Evolutionary conservation across 805 yeast genomes (phyloP).

Genomic region (Starmerella bombi): DNA sequence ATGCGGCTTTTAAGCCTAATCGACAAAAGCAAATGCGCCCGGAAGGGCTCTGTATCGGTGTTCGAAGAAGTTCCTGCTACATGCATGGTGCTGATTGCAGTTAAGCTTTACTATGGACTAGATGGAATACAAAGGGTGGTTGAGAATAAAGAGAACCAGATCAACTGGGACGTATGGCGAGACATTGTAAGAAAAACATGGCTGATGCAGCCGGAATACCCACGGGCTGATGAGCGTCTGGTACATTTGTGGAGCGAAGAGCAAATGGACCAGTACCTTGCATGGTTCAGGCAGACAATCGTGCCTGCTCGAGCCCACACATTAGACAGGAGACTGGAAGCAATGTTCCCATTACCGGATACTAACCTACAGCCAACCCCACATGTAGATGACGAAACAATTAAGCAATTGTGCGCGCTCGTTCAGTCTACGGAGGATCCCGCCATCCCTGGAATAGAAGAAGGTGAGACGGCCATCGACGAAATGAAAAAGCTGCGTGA

Average conservation of each 20-base stretch:
- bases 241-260: constrained; percentile 38
- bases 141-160: constrained; percentile 3
- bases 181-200: constrained; percentile 24
- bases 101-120: constrained; percentile 19
- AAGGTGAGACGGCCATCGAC: neutral
- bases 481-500: neutral
- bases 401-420: constrained; percentile 8
- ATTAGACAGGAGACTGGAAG: constrained; percentile 11
- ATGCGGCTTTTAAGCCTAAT: constrained; percentile 21
- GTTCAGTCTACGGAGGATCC: constrained; percentile 4
- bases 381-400: constrained; percentile 5
- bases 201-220: constrained; percentile 18
- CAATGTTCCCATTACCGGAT: constrained; percentile 19
- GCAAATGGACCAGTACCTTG: constrained; percentile 36
- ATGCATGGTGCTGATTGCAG: constrained; percentile 10
- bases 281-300: constrained; percentile 32
- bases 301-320: neutral
- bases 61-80: constrained; percentile 13
- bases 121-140: constrained; percentile 17
- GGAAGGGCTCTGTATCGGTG: neutral
- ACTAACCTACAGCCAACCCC: neutral
- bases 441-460: too few species aligned
- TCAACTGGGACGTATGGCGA: constrained; percentile 27
- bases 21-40: neutral
- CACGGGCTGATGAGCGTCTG: constrained; percentile 27